Conservation (phyloP, 192 early-diverging fungal species). For the Gigaspora rosea region DNA sequence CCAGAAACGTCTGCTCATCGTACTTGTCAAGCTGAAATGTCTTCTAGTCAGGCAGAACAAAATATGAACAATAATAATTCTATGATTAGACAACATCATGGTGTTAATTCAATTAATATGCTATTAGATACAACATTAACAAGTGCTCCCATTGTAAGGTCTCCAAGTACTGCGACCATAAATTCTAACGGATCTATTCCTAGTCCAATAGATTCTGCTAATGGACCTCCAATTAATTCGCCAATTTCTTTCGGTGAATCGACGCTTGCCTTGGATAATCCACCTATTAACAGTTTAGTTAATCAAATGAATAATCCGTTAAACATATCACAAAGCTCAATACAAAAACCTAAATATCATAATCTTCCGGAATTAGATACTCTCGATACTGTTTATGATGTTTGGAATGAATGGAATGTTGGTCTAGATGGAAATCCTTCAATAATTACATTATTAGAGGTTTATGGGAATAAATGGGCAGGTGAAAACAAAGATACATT, state of each 20-base stretch:
- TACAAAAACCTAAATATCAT: constrained; percentile 1
- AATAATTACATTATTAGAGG: constrained; percentile 1
- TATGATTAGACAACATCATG: not conserved
- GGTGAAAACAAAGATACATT: constrained; percentile 12
- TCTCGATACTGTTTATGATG: constrained; percentile 16
- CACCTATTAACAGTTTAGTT: not conserved
- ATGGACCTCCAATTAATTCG: not conserved
- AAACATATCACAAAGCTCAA: not conserved
- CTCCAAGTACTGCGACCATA: not conserved
- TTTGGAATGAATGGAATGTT: constrained; percentile 29
- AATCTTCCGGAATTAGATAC: constrained; percentile 18
- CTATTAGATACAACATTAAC: not conserved
- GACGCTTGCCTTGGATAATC: not conserved
- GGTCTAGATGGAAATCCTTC: constrained; percentile 28
- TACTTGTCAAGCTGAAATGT: not conserved
- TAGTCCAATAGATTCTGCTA: not conserved
- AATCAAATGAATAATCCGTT: not conserved
- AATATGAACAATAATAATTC: not conserved
- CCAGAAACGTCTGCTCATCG: too few relatives aligned
- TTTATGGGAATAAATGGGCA: constrained; percentile 24
- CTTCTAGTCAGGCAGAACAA: not conserved
- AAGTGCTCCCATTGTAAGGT: not conserved
- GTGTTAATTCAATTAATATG: not conserved
- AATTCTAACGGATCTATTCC: constrained; percentile 1
- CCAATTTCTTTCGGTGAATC: not conserved